Percentiles rank a stretch among this genome's conserved stretches.
phyloP scores from a whole-genome alignment of 352 stramenopile genomes.

The Pythium insidiosum region DNA sequence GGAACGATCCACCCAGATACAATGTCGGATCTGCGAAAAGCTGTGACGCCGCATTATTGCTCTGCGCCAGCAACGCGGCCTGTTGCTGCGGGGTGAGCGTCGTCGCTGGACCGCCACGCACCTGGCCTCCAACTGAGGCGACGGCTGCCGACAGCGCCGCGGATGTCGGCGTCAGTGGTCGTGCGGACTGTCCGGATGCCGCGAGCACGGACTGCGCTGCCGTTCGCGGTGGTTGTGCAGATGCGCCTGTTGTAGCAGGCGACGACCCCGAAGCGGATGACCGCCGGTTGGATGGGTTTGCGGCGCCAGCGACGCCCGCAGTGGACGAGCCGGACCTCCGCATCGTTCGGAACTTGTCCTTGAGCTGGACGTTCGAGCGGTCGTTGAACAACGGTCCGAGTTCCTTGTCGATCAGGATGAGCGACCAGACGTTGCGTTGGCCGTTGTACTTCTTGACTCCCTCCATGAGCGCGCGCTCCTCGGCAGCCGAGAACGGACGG shows the following conservation, averaged over 20 bases:
- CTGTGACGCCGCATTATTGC: constrained; percentile 38
- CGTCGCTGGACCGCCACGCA: not conserved
- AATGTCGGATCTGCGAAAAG: constrained; percentile 68
- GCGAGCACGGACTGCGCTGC: not conserved
- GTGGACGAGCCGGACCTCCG: constrained; percentile 40
- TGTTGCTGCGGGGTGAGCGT: constrained; percentile 35
- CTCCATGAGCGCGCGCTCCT: constrained; percentile 82
- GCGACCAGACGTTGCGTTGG: constrained; percentile 75
- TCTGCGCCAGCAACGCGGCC: constrained; percentile 41
- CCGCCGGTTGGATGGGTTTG: constrained; percentile 36
- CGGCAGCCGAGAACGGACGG: constrained; percentile 59
- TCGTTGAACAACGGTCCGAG: constrained; percentile 76
- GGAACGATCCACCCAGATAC: constrained; percentile 54
- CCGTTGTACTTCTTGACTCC: constrained; percentile 82
- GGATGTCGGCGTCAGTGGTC: constrained; percentile 22
- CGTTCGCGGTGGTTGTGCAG: constrained; percentile 5
- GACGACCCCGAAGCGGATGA: constrained; percentile 6
- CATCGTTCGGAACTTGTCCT: constrained; percentile 83
- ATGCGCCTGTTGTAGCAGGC: not conserved
- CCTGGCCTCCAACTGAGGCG: constrained; percentile 7
- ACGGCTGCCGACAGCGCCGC: constrained; percentile 21
- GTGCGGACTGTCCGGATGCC: not conserved
- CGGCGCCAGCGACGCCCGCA: constrained; percentile 27
- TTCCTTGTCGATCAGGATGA: constrained; percentile 78
- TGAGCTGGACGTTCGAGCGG: constrained; percentile 75